Conservation (phyloP, 2,329 filamentous ascomycete species). For the Grosmannia huntii region DNA sequence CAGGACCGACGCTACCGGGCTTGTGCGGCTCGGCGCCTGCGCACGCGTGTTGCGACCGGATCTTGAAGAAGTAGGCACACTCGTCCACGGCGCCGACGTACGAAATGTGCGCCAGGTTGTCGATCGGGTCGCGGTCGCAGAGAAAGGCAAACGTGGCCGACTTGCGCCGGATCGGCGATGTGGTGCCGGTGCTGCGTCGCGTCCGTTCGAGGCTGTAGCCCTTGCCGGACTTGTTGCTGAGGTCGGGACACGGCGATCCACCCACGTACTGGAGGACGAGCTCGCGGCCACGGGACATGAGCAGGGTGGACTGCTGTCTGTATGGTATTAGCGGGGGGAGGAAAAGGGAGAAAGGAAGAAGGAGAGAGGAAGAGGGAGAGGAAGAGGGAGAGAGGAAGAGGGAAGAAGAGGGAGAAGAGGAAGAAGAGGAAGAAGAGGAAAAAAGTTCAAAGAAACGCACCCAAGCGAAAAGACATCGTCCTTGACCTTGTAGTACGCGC, state of each 20-base stretch:
- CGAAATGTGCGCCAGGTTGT: slow-evolving; percentile 55
- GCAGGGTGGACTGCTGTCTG: slow-evolving; percentile 41
- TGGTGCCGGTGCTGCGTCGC: slow-evolving; percentile 12
- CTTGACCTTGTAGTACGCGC: slow-evolving; percentile 59
- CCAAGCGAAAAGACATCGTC: slow-evolving; percentile 63
- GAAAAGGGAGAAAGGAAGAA: background rate
- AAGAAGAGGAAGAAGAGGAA: background rate
- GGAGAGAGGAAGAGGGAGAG: background rate
- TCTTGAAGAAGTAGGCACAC: slow-evolving; percentile 93
- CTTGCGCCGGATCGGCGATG: slow-evolving; percentile 40
- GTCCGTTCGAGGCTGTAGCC: slow-evolving; percentile 11
- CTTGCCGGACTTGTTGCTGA: slow-evolving; percentile 18
- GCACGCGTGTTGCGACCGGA: slow-evolving; percentile 75
- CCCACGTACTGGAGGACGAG: slow-evolving; percentile 65
- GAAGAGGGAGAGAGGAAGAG: background rate
- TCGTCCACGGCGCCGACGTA: slow-evolving; percentile 86
- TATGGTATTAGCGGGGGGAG: background rate
- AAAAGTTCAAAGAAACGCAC: slow-evolving; percentile 32
- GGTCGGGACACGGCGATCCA: slow-evolving; percentile 58
- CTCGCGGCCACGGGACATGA: slow-evolving; percentile 55
- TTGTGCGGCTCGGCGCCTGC: slow-evolving; percentile 54
- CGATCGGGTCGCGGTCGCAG: slow-evolving; percentile 71
- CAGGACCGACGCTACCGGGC: slow-evolving; percentile 55
- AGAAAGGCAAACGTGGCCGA: slow-evolving; percentile 86
- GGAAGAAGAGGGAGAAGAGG: background rate